phyloP scores from a whole-genome alignment of 2,329 filamentous ascomycete genomes.

The Penicillium freii region DNA sequence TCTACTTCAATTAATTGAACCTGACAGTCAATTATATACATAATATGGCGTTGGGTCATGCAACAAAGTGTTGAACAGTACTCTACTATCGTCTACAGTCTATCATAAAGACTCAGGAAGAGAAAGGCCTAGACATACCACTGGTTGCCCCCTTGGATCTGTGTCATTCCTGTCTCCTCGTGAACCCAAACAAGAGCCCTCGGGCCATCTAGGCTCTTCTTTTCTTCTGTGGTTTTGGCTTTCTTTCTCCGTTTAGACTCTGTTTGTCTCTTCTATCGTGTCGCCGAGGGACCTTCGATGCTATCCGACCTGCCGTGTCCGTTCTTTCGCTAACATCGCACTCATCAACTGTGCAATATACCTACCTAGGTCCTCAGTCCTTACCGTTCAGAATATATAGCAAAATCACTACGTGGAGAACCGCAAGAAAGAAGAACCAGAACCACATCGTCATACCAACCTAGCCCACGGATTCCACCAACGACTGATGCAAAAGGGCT shows the following conservation, averaged over 20 bases:
- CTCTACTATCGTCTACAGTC: neutral
- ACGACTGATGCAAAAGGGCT: neutral
- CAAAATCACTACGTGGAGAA: neutral
- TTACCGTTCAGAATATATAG: slow-evolving; percentile 12
- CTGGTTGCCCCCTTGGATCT: slow-evolving; percentile 22
- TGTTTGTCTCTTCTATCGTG: slow-evolving; percentile 12
- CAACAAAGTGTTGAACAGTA: neutral
- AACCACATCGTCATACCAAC: neutral
- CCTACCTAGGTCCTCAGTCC: slow-evolving; percentile 3
- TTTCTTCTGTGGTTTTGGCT: slow-evolving; percentile 17
- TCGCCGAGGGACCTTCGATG: slow-evolving; percentile 57
- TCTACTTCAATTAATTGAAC: neutral
- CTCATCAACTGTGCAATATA: slow-evolving; percentile 14
- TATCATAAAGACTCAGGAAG: neutral
- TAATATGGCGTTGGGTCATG: neutral
- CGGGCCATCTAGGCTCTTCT: slow-evolving; percentile 26
- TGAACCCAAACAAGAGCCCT: slow-evolving; percentile 25
- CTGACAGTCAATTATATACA: too few relatives aligned
- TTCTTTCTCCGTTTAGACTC: slow-evolving; percentile 15
- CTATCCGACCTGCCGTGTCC: slow-evolving; percentile 25
- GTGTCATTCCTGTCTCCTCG: slow-evolving; percentile 24
- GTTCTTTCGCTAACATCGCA: slow-evolving; percentile 21
- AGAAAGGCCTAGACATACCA: slow-evolving; percentile 20
- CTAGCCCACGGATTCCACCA: neutral
- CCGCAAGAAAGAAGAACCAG: neutral